Evolutionary conservation across 1,284 basidiomycete genomes (phyloP), one percentile per base, ranked within the genome.

Genomic region (Meira miltonrushii): DNA sequence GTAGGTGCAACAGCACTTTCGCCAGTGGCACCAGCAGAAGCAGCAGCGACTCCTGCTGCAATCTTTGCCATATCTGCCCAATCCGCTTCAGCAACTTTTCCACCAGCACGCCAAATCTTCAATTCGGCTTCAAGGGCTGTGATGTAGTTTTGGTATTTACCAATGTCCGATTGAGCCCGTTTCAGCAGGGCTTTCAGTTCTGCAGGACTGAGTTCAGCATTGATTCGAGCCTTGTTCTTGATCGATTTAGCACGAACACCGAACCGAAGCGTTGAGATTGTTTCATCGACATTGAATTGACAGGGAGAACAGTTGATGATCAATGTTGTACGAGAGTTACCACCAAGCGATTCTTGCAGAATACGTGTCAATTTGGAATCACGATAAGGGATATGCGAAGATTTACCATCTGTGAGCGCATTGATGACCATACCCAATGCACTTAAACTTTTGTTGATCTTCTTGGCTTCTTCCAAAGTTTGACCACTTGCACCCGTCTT

Each of bases 391-490:
- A 99, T 89, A 78, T 99, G 93, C 68, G 92, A 90, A 13, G 92
- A 89, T 92, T 77, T 78, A 57, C 88, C 85, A 75, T 99, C 95
- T 1, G 95, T 99, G 62, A 99, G 82, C 2, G 94, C 90, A 74
- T 99, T 99, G 80, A 99, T 99, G 78, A 99, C 95, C 93, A 98
- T 98, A 51, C 95, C 95, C 63, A 99, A 85, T 11, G 95, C 94
- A 19, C 92, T 96, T 44, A 99, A 81, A 59, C 89, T 92, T 81
- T 98, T 98, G 83, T 99, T 99, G 82, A 99, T 99, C 84, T 98
- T 99, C 85, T 99, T 99, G 12, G 95, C 95, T 80, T 99, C 95
- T 79, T 99, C 95, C 12, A 99, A 82, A 38, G 95, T 98, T 80
- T 98, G 95, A 1, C 95, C 95, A 11, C 93, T 96, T 48, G 95